These are phyloP conservation scores for Plantago coronopus DNA, from an alignment of 305 asterid genomes.

Conservation along the genomic window DNA sequence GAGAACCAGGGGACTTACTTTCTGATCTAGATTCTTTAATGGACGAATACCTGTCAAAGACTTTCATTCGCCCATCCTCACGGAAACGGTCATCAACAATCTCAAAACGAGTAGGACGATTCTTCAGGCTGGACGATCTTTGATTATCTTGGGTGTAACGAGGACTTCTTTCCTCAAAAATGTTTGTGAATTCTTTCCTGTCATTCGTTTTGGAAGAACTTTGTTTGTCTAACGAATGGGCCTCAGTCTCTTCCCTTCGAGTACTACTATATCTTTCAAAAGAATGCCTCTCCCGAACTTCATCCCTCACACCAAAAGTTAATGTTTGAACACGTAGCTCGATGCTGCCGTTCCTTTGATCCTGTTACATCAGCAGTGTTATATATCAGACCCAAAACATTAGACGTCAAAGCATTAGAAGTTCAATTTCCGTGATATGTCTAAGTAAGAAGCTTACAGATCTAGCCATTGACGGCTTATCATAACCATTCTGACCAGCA, in stretches of 20 bases:
- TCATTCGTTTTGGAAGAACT: conserved; percentile 22
- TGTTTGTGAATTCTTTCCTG: conserved; percentile 34
- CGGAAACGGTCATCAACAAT: conserved; percentile 88
- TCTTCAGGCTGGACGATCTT: conserved; percentile 36
- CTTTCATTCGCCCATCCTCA: conserved; percentile 55
- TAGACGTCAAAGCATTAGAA: conserved; percentile 7
- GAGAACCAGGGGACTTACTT: conserved; percentile 50
- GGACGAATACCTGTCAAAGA: conserved; percentile 34
- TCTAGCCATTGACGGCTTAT: conserved; percentile 30
- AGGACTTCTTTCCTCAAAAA: conserved; percentile 58
- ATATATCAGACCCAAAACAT: background rate
- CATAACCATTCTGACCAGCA: conserved; percentile 44
- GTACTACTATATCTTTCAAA: conserved; percentile 29
- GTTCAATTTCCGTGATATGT: background rate
- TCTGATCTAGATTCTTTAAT: conserved; percentile 33
- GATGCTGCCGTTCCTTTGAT: conserved; percentile 24
- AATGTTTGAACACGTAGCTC: conserved; percentile 33
- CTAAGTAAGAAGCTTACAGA: conserved; percentile 37
- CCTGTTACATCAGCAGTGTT: conserved; percentile 31
- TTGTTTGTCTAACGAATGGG: conserved; percentile 33
- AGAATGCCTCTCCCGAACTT: conserved; percentile 33
- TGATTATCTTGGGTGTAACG: conserved; percentile 28
- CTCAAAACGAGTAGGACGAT: conserved; percentile 54
- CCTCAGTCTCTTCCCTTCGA: conserved; percentile 35
- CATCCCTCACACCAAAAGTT: conserved; percentile 33